Evolutionary conservation across 257 asterid genomes (phyloP).

Genomic region (Striga asiatica): DNA sequence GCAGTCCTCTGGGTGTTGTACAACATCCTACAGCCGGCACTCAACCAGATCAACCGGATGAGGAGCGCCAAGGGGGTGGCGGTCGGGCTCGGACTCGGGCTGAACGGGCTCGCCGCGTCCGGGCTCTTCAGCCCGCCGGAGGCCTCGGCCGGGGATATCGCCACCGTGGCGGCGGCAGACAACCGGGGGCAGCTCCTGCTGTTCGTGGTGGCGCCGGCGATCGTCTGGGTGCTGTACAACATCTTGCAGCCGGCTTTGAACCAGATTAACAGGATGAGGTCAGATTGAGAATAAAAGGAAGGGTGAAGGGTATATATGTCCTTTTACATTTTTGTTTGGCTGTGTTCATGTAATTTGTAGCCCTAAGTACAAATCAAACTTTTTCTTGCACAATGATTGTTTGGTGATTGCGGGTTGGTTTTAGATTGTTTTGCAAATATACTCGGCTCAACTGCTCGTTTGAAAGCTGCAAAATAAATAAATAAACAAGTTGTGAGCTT

Average conservation of each 20-base stretch:
- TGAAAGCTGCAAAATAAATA: too few species aligned
- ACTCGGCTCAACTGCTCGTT: too few species aligned
- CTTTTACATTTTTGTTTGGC: not conserved
- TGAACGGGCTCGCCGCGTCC: constrained; percentile 51
- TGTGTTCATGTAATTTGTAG: not conserved
- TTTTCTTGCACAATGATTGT: constrained; percentile 11
- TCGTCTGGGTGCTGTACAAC: constrained; percentile 69
- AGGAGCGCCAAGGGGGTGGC: constrained; percentile 50
- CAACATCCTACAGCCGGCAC: constrained; percentile 84
- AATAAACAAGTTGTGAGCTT: too few species aligned
- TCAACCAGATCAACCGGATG: constrained; percentile 77
- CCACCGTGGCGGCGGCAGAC: constrained; percentile 47
- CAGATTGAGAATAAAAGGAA: constrained; percentile 18
- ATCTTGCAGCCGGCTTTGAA: constrained; percentile 91
- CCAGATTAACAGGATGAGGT: constrained; percentile 83
- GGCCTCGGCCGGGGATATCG: constrained; percentile 43
- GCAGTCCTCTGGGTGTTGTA: constrained; percentile 81
- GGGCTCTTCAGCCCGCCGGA: constrained; percentile 39
- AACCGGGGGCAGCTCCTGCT: constrained; percentile 77
- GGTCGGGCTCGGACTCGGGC: constrained; percentile 70
- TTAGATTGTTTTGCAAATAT: too few species aligned
- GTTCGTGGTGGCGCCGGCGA: constrained; percentile 79
- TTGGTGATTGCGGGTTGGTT: not conserved
- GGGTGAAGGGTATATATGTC: not conserved
- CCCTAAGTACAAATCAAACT: too few species aligned